phyloP scores from a whole-genome alignment of 2,329 filamentous ascomycete species.

The Xylaria sp. region DNA sequence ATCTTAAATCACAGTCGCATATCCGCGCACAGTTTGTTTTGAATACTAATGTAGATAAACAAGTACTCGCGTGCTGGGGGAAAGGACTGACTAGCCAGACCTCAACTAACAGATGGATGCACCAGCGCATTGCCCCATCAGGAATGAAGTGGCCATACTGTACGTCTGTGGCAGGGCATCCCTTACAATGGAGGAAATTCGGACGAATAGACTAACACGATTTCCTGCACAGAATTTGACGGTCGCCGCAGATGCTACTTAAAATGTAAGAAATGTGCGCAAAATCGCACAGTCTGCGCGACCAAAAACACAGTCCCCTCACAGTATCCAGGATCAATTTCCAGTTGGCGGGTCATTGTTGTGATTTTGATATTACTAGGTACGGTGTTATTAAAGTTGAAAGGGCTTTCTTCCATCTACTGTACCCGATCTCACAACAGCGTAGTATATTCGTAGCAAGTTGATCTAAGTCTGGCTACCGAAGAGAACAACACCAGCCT shows the following conservation, averaged over 20 bases:
- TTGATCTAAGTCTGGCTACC: neutral
- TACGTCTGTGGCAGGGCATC: no score
- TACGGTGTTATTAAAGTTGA: no score
- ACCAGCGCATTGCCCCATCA: slow-evolving; percentile 10
- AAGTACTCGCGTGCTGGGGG: no score
- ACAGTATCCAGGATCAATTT: neutral
- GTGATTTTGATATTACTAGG: no score
- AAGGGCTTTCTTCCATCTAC: no score
- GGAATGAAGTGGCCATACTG: slow-evolving; percentile 1
- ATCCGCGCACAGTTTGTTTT: no score
- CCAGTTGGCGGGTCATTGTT: neutral
- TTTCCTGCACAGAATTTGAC: slow-evolving; percentile 13
- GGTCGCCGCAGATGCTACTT: neutral
- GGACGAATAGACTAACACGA: slow-evolving; percentile 14
- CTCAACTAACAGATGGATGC: neutral
- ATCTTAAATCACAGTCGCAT: no score
- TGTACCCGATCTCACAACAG: no score
- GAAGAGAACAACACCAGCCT: slow-evolving; percentile 3
- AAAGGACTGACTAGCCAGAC: neutral
- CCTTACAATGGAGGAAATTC: neutral
- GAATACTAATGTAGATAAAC: no score
- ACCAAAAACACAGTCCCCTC: neutral
- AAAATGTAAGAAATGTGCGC: neutral
- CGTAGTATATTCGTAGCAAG: neutral
- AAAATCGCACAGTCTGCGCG: neutral